phyloP scores from a whole-genome alignment of 208 protist genomes.

The Trypanosoma caninum region DNA sequence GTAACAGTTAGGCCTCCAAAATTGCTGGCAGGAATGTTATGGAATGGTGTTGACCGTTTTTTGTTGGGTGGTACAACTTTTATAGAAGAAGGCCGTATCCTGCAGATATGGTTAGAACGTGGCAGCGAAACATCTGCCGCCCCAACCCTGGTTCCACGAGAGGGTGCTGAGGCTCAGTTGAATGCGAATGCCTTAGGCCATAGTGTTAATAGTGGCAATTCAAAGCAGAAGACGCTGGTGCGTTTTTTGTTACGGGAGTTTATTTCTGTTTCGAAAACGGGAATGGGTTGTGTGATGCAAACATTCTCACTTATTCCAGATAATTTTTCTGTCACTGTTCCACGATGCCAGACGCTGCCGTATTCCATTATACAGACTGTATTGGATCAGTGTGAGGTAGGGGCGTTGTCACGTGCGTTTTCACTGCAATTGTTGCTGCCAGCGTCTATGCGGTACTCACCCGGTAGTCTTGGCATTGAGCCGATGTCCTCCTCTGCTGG shows the following conservation, averaged over 20 bases:
- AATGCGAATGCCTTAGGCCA: neutral
- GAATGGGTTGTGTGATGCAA: constrained; percentile 53
- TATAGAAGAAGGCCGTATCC: constrained; percentile 61
- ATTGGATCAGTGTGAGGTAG: constrained; percentile 23
- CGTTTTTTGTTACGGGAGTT: constrained; percentile 64
- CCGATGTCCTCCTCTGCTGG: no score
- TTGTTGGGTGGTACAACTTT: constrained; percentile 67
- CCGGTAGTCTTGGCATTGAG: neutral
- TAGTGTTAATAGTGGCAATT: neutral
- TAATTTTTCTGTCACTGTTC: constrained; percentile 27
- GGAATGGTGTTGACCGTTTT: constrained; percentile 47
- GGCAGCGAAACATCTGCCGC: neutral
- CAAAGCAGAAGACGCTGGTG: constrained; percentile 16
- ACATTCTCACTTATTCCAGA: constrained; percentile 58
- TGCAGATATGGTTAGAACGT: constrained; percentile 22
- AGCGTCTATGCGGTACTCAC: neutral
- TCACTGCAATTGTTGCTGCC: constrained; percentile 27
- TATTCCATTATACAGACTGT: constrained; percentile 26
- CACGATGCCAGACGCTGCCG: constrained; percentile 38
- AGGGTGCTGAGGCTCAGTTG: neutral
- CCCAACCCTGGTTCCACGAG: neutral
- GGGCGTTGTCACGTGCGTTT: constrained; percentile 48
- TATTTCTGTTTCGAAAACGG: constrained; percentile 35
- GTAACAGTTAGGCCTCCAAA: constrained; percentile 60
- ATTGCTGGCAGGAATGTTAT: constrained; percentile 57